Conservation (phyloP, 257 asterid species). For the Solanum habrochaites region DNA sequence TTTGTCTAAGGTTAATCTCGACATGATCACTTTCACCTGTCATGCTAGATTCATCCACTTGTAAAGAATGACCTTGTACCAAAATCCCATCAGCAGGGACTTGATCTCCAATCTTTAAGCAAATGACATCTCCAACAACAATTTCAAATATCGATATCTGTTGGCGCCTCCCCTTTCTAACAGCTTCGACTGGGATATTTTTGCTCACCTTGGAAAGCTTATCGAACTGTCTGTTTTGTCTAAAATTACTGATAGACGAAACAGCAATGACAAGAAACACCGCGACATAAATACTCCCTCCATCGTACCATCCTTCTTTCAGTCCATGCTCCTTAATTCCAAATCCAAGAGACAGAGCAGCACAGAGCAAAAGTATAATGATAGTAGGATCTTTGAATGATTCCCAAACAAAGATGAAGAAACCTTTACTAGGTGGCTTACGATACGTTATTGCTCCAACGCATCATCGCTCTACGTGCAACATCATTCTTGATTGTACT, state of each 20-base stretch:
- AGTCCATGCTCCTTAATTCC: conserved; percentile 28
- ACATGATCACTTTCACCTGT: conserved; percentile 16
- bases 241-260: conserved; percentile 20
- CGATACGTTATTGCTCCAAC: conserved; percentile 23
- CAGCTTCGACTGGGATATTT: conserved; percentile 18
- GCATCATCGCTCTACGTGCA: conserved; percentile 9
- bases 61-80: conserved; percentile 24
- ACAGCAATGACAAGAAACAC: conserved; percentile 21
- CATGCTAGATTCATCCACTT: conserved; percentile 29
- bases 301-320: conserved; percentile 27
- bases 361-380: conserved; percentile 21
- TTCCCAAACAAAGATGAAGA: conserved; percentile 19
- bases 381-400: conserved; percentile 22
- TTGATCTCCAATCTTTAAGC: conserved; percentile 38
- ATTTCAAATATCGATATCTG: conserved; percentile 20
- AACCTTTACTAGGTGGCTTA: conserved; percentile 8
- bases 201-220: conserved; percentile 17
- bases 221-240: conserved; percentile 22
- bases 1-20: no score
- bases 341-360: conserved; percentile 20
- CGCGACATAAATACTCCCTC: conserved; percentile 25
- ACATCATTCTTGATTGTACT: conserved; percentile 13
- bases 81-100: conserved; percentile 40
- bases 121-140: conserved; percentile 37
- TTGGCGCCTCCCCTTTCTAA: conserved; percentile 17